Conservation (phyloP, 1,139 yeast species). For the Taphrina sp. region DNA sequence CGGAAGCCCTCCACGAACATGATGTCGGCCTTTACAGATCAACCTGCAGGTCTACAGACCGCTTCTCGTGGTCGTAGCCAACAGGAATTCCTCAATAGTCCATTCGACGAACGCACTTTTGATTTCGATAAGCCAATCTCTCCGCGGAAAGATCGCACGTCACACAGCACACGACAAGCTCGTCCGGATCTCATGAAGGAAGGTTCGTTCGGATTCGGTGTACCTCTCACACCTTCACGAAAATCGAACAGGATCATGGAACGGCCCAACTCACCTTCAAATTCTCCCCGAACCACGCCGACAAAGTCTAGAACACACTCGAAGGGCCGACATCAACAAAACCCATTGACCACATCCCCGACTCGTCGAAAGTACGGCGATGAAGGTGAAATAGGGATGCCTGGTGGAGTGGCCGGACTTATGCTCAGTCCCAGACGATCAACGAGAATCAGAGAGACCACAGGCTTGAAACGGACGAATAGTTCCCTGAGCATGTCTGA, state of each 20-base stretch:
- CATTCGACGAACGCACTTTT: slow-evolving; percentile 28
- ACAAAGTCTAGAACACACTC: not conserved
- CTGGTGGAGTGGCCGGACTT: slow-evolving; percentile 24
- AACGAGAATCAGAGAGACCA: slow-evolving; percentile 10
- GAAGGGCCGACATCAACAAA: not conserved
- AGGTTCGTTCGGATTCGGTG: slow-evolving; percentile 30
- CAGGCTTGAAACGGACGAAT: slow-evolving; percentile 23
- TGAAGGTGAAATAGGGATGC: slow-evolving; percentile 14
- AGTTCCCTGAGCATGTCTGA: slow-evolving; percentile 25
- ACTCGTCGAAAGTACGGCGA: slow-evolving; percentile 7
- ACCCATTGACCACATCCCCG: slow-evolving; percentile 12
- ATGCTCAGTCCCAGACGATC: slow-evolving; percentile 26
- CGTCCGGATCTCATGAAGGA: slow-evolving; percentile 22
- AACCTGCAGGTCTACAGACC: slow-evolving; percentile 8
- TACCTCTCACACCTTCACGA: slow-evolving; percentile 25
- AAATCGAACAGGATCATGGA: not conserved
- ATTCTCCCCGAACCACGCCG: not conserved
- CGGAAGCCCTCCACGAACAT: slow-evolving; percentile 12
- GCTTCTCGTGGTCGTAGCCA: slow-evolving; percentile 9
- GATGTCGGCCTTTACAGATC: slow-evolving; percentile 23
- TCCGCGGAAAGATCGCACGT: slow-evolving; percentile 11
- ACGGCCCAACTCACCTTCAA: not conserved
- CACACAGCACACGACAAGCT: not conserved
- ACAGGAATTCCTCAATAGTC: slow-evolving; percentile 18
- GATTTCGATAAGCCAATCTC: slow-evolving; percentile 23